Evolutionary conservation across 371 early-diverging fungal genomes (phyloP), one percentile per base, ranked within the genome.

Genomic region (Mucor lusitanicus): DNA sequence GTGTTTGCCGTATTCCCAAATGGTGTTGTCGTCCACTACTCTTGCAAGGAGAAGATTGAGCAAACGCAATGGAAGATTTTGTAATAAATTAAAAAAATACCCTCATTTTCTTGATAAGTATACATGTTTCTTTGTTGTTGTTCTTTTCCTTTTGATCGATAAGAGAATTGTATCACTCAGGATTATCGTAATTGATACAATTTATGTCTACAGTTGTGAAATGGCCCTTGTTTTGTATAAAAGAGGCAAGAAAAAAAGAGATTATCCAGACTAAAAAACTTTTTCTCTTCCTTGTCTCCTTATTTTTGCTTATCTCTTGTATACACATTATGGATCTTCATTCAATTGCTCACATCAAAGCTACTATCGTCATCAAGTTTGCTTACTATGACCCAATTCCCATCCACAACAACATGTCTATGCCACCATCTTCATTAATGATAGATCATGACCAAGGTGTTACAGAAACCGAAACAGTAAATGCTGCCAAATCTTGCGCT

Each of bases 1-100:
- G 93, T 91, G 2, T 91, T 94, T 83, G 91, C 91, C 1, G 86
- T 86, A 6, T 92, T 90, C 69, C 91, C 91, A 1, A 87, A 90
- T 68, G 90, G 90, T 19, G 83, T 85, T 0, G 88, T 92, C 8
- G 90, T 91, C 6, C 94, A 94, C 79, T 91, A 91, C 58, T 90
- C 88, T 44, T 94, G 94, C 73, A 87, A 89, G 70, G 88, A 90
- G 61, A 83, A 86, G 37, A 85, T 88, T 56, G 84, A 84, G 42
- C 78, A 81, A 46, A 75, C 80, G 6, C 82, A 78, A 54, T 81
- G 84, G 81, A 83, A 79, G 56, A 56, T 79, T 27, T 56, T 73
- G 33, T 75, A 68, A 68, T 63, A 35, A 17, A 55, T 23, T 39
- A 35, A 37, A 33, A 60, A 66, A 59, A 59, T 63, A 63, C 63